These are phyloP conservation scores for Basipetospora chlamydospora DNA, from an alignment of 2,329 filamentous ascomycete genomes.

Conservation along the genomic window DNA sequence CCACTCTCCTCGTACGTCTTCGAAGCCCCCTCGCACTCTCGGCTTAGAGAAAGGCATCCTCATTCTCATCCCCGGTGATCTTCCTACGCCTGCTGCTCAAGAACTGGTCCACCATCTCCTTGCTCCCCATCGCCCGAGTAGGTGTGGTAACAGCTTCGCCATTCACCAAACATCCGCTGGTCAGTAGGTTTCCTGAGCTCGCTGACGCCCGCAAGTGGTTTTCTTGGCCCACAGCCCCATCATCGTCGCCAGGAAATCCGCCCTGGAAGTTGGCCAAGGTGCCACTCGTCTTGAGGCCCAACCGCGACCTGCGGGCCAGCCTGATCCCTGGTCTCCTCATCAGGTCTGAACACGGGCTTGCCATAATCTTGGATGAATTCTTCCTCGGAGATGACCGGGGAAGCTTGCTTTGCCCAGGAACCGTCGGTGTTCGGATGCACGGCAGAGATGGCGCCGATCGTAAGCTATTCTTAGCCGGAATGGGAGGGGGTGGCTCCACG, in stretches of 20 bases:
- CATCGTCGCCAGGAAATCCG: too few relatives aligned
- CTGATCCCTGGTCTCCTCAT: constrained; percentile 4
- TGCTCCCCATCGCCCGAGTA: constrained; percentile 22
- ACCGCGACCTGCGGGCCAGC: constrained; percentile 6
- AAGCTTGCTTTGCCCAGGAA: constrained; percentile 7
- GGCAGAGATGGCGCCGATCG: constrained; percentile 14
- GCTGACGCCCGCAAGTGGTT: too few relatives aligned
- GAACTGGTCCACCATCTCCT: constrained; percentile 40
- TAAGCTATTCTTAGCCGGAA: constrained; percentile 9
- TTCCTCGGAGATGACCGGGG: constrained; percentile 2
- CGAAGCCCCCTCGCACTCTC: too few relatives aligned
- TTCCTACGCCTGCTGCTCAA: constrained; percentile 31
- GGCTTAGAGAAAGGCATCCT: constrained; percentile 17
- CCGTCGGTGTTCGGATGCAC: constrained; percentile 6
- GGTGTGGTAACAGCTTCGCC: too few relatives aligned
- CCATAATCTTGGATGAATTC: too few relatives aligned
- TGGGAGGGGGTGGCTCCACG: constrained; percentile 1
- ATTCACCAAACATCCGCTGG: too few relatives aligned
- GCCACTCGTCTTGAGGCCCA: constrained; percentile 5
- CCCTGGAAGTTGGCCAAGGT: too few relatives aligned
- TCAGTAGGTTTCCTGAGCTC: too few relatives aligned
- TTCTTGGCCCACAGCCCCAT: too few relatives aligned
- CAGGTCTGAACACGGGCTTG: not conserved
- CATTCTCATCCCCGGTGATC: constrained; percentile 22
- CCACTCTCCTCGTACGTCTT: not conserved